Conservation (phyloP, 2,329 filamentous ascomycete species). For the Graphilbum ipis-grandicollis region DNA sequence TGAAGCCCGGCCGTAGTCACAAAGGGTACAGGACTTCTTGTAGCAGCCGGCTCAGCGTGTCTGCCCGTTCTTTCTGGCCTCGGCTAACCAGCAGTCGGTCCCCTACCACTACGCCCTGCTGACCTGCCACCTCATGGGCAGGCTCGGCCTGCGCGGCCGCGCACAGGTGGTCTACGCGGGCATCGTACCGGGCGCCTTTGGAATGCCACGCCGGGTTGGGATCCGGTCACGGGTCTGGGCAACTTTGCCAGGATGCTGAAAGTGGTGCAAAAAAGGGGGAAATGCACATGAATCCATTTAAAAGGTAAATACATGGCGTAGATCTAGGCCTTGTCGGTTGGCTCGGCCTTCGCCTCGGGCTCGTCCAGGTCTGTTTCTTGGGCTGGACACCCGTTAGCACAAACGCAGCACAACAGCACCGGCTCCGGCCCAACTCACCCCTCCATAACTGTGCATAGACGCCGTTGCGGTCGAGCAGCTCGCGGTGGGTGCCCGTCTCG, state of each 20-base stretch:
- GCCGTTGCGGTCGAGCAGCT: conserved; percentile 61
- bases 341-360: conserved; percentile 3
- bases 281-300: no score
- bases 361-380: conserved; percentile 10
- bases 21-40: no score
- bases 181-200: conserved; percentile 8
- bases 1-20: no score
- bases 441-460: conserved; percentile 87
- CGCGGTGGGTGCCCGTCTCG: conserved; percentile 73
- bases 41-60: no score
- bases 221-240: conserved; percentile 9
- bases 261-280: conserved; percentile 2
- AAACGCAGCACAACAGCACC: no score
- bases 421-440: conserved; percentile 5
- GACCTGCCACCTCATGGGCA: conserved; percentile 39
- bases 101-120: conserved; percentile 36
- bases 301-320: no score
- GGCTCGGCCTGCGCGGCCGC: conserved; percentile 48
- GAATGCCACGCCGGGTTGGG: conserved; percentile 10
- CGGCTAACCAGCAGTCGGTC: conserved; percentile 26
- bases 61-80: not conserved
- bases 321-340: not conserved
- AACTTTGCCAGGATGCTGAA: conserved; percentile 9
- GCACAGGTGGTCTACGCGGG: conserved; percentile 22
- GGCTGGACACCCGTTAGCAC: conserved; percentile 4